These are phyloP conservation scores for Melanopsichium pennsylvanicum DNA, from an alignment of 1,284 basidiomycete genomes.

Conservation along the genomic window DNA sequence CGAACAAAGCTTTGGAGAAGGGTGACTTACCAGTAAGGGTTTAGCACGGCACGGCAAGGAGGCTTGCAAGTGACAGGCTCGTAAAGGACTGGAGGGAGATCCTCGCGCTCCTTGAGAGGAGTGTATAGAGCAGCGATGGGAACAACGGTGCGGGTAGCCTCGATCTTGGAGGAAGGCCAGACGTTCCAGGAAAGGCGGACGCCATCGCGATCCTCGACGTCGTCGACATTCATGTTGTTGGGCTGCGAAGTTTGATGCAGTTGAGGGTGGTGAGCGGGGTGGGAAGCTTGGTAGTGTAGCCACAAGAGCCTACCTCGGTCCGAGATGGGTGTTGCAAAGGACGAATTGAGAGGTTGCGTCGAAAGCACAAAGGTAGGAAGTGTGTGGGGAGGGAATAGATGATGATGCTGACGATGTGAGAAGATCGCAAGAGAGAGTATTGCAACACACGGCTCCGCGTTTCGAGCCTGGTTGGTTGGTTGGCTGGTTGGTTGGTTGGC, in stretches of 20 bases:
- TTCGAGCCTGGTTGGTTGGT: neutral
- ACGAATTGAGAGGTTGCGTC: constrained; percentile 9
- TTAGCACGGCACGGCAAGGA: constrained; percentile 94
- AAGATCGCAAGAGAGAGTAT: constrained; percentile 14
- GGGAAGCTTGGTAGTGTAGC: neutral
- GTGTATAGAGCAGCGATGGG: constrained; percentile 98
- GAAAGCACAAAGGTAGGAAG: too few relatives aligned
- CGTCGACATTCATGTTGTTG: constrained; percentile 60
- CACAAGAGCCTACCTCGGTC: constrained; percentile 10
- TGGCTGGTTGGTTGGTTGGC: too few relatives aligned
- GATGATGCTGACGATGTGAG: constrained; percentile 17
- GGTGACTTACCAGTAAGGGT: constrained; percentile 81
- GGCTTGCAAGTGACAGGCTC: constrained; percentile 99
- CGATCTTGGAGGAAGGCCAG: constrained; percentile 96
- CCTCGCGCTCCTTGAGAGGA: constrained; percentile 91
- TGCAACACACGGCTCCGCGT: constrained; percentile 28
- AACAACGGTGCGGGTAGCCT: constrained; percentile 96
- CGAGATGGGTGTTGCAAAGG: neutral
- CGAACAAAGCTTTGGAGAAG: too few relatives aligned
- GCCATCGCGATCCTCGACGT: constrained; percentile 67
- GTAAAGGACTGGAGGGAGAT: constrained; percentile 94
- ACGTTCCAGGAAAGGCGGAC: constrained; percentile 86
- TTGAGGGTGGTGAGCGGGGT: neutral
- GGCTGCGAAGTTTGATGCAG: too few relatives aligned
- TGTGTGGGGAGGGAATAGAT: neutral